These are phyloP conservation scores for Dalbergia oliveri DNA, from an alignment of 306 rosid species.

Conservation along the genomic window DNA sequence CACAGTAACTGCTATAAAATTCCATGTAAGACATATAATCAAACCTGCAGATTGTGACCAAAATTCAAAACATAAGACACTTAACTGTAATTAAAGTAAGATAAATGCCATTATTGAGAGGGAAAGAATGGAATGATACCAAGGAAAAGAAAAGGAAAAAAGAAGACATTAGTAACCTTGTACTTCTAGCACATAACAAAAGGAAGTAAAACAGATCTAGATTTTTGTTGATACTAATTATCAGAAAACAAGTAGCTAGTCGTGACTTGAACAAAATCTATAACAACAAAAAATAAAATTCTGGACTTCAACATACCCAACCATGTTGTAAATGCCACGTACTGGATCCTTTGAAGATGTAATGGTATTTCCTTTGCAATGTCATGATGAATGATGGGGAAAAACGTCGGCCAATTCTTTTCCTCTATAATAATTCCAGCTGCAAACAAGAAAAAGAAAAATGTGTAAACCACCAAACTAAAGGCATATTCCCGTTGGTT, in stretches of 20 bases:
- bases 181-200: background rate
- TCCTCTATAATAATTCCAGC: conserved; percentile 84
- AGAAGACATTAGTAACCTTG: too few relatives aligned
- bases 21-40: conserved; percentile 70
- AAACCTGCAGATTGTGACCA: conserved; percentile 67
- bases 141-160: too few relatives aligned
- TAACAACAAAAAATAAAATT: background rate
- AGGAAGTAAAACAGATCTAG: conserved; percentile 3
- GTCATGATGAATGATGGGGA: conserved; percentile 91
- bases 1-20: conserved; percentile 67
- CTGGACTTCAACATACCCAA: conserved; percentile 71
- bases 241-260: conserved; percentile 28
- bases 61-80: conserved; percentile 28
- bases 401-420: conserved; percentile 90
- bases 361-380: conserved; percentile 84
- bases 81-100: background rate
- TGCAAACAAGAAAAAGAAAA: conserved; percentile 51
- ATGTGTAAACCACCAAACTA: conserved; percentile 34
- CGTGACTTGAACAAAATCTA: conserved; percentile 36
- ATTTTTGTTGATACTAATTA: background rate
- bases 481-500: background rate
- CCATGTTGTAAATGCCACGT: conserved; percentile 87
- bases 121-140: background rate
- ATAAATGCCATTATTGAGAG: conserved; percentile 4
- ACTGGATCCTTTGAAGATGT: conserved; percentile 86